These are phyloP conservation scores for Zygoascus biomembranicola DNA, from an alignment of 805 yeast genomes.

Conservation along the genomic window DNA sequence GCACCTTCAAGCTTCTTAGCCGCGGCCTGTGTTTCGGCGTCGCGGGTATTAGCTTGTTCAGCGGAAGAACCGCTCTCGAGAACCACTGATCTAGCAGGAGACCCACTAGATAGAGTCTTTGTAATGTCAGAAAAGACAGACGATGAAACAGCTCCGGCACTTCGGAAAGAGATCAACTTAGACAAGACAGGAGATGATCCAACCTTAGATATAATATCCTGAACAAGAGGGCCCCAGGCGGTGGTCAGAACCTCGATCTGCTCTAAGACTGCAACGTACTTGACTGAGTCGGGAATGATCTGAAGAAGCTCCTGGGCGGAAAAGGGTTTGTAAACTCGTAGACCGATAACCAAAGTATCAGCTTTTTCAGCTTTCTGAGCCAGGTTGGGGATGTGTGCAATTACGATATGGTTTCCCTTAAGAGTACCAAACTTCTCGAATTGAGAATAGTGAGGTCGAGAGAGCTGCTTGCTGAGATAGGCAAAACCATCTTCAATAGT, in stretches of 20 bases:
- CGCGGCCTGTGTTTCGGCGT: slow-evolving; percentile 35
- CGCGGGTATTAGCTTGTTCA: slow-evolving; percentile 7
- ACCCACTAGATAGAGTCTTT: not conserved
- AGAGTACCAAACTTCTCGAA: not conserved
- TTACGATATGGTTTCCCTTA: not conserved
- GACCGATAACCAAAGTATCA: slow-evolving; percentile 41
- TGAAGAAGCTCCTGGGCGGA: slow-evolving; percentile 41
- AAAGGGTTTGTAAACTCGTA: slow-evolving; percentile 72
- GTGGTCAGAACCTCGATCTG: slow-evolving; percentile 43
- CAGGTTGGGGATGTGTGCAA: not conserved
- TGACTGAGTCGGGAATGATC: slow-evolving; percentile 46
- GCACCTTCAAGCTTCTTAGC: slow-evolving; percentile 60
- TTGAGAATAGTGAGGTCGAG: not conserved
- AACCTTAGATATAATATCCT: slow-evolving; percentile 64
- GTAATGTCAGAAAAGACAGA: not conserved
- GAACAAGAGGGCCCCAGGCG: slow-evolving; percentile 60
- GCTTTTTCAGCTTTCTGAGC: not conserved
- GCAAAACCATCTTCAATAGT: not conserved
- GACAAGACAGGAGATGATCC: slow-evolving; percentile 3
- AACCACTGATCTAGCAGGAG: not conserved
- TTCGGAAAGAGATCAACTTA: not conserved
- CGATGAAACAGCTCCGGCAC: not conserved
- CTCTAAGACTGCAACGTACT: slow-evolving; percentile 54
- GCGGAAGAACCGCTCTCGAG: not conserved
- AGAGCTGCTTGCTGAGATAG: not conserved